Percentiles rank a stretch among this genome's conserved stretches.
Evolutionary conservation across 805 yeast species (phyloP).

Genomic region (Myxozyma neotropica): DNA sequence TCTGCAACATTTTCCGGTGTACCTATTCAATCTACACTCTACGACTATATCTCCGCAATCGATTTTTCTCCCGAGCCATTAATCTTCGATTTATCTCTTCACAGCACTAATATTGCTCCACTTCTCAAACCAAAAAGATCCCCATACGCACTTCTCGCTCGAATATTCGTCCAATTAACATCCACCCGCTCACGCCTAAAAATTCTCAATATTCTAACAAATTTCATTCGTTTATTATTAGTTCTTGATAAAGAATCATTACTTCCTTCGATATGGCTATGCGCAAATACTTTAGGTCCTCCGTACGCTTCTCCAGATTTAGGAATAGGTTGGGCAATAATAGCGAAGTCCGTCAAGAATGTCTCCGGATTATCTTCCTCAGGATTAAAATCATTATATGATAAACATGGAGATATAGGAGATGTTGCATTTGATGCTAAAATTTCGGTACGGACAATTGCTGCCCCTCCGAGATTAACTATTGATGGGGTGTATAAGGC

Average conservation of each 20-base stretch:
- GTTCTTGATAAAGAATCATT: slow-evolving; percentile 22
- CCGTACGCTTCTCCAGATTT: slow-evolving; percentile 32
- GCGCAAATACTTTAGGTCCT: slow-evolving; percentile 35
- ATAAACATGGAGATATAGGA: slow-evolving; percentile 35
- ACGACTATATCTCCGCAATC: slow-evolving; percentile 5
- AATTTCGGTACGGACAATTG: slow-evolving; percentile 32
- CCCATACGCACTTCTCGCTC: slow-evolving; percentile 31
- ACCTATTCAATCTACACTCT: background rate
- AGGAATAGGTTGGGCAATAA: slow-evolving; percentile 35
- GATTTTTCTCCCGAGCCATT: slow-evolving; percentile 2
- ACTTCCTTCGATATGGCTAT: slow-evolving; percentile 34
- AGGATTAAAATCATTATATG: slow-evolving; percentile 26
- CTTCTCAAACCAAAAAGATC: background rate
- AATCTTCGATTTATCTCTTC: background rate
- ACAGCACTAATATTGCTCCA: background rate
- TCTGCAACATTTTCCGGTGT: too few species aligned
- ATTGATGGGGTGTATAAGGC: slow-evolving; percentile 30
- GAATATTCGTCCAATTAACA: slow-evolving; percentile 22
- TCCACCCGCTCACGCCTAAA: slow-evolving; percentile 35
- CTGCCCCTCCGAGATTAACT: slow-evolving; percentile 30
- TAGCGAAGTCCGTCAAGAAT: slow-evolving; percentile 26
- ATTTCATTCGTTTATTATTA: slow-evolving; percentile 28
- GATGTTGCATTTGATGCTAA: slow-evolving; percentile 38
- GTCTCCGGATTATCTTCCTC: slow-evolving; percentile 33
- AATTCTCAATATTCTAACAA: slow-evolving; percentile 33